Evolutionary conservation across 2,329 filamentous ascomycete genomes (phyloP), one percentile per base, ranked within the genome.

Genomic region (Cercospora beticola): DNA sequence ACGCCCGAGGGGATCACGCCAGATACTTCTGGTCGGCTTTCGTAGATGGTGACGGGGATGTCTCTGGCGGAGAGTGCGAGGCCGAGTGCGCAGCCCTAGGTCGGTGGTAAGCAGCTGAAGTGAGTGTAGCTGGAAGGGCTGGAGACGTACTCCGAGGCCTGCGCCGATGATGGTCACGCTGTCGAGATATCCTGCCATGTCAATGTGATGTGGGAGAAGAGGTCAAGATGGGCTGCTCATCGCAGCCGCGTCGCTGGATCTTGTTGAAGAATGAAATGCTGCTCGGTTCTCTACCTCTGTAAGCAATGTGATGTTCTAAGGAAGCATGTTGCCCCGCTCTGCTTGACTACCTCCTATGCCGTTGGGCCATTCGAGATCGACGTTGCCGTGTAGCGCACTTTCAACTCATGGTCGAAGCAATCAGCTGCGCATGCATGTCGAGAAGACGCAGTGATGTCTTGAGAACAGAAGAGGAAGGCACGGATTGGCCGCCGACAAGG

Each of bases 1-100:
- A 89, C 73, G 26, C 73, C 73, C 4, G 72, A 74, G 12, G 66
- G 62, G 3, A 72, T 66, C 26, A 67, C 60, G n/a, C 56, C 62
- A 2, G 67, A 64, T 4, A 54, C 46, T 30, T 70, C 63, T 10
- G 69, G 40, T 5, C 73, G 70, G 10, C 70, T 65, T 65, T 75
- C 73, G 65, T 71, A 75, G 49, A 75, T 40, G 9, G 63, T 73
- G 60, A 74, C 62, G 18, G 72, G 66, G n/a, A 74, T 67, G 31
- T 70, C 30, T 52, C 65, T 49, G 12, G 66, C 58, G 14, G 72
- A 70, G 5, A 75, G 66, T 1, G 72, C 73, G 7, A 75, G 58
- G 10, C 69, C 73, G 9, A 75, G 61, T 9, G 73, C 72, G 40
- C 73, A 75, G 54, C 73, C 73, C 72, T 72, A 49, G n/a, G n/a